Evolutionary conservation across 2,329 filamentous ascomycete species (phyloP), one percentile per base, ranked within the genome.

Genomic region (Trichoderma cornu-damae): DNA sequence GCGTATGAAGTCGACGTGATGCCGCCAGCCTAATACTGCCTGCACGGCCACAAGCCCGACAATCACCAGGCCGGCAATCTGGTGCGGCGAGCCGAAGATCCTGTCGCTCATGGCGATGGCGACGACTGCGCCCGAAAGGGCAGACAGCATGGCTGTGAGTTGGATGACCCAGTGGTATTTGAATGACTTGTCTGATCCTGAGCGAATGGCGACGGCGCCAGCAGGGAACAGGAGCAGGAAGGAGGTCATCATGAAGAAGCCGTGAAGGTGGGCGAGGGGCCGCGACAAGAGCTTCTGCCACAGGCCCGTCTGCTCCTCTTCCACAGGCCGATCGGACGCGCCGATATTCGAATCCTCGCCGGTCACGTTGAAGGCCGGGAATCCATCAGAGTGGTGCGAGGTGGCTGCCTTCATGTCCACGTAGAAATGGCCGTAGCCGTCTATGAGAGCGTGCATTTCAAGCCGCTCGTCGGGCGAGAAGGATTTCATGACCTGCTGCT

Each of bases 141-240:
- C 59, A 8, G 42, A 28, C 0, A 54, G 48, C 8, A 47, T 32
- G 28, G 50, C 60, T 5, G 37, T 46, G 6, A 51, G 9, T 24
- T 64, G 62, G 32, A 63, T 51, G 46, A 60, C 46, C 62, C 62
- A 64, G 44, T 64, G 62, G 38, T 59, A 60, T 12, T 55, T 60
- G 56, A 63, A 63, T 2, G 61, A 54, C 6, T 37, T 54, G 32
- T 57, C 22, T 2, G 57, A 59, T 7, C 58, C 57, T 6, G 61
- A 63, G 16, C 61, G 51, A 38, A 64, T 62, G 30, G 57, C 60
- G 6, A 60, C 35, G 2, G 62, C 60, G 3, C 62, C 62, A 6
- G 44, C 28, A 3, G 62, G 62, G 46, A 64, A 53, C 9, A 64
- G 30, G 7, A 61, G 8, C 14, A 61, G 34, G 9, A 64, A 64